A percentile compares a stretch with the other conserved stretches of the same genome.
Evolutionary conservation across 78 protist species (phyloP).

Genomic region (Chrysochromulina tobinii): DNA sequence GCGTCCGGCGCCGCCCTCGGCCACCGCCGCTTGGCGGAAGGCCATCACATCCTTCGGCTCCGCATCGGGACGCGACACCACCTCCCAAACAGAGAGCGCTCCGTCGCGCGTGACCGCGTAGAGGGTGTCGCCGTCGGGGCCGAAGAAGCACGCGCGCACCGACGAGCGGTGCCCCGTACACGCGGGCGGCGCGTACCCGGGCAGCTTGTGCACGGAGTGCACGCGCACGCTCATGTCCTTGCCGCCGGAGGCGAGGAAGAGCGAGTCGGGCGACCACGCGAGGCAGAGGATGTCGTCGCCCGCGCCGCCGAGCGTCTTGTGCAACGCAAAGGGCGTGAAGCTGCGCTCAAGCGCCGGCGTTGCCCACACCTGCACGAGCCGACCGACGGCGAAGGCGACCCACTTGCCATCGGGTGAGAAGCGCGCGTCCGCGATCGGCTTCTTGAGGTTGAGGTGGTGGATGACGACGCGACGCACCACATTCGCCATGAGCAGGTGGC

Average conservation of each 20-base stretch:
- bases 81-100: constrained; percentile 27
- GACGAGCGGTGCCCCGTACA: constrained; percentile 16
- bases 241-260: constrained; percentile 10
- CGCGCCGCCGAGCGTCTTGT: constrained; percentile 30
- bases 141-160: background rate
- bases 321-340: constrained; percentile 27
- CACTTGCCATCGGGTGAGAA: constrained; percentile 72
- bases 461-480: constrained; percentile 29
- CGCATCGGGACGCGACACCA: background rate
- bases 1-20: background rate
- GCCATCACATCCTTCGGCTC: background rate
- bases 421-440: background rate
- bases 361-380: constrained; percentile 29
- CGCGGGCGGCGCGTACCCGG: background rate
- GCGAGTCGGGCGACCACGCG: constrained; percentile 32
- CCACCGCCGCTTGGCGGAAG: background rate
- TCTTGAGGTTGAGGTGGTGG: constrained; percentile 63
- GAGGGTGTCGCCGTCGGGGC: background rate
- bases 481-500: constrained; percentile 55
- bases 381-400: constrained; percentile 16
- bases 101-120: constrained; percentile 40
- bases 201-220: background rate
- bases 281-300: constrained; percentile 37
- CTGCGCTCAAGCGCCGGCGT: constrained; percentile 36
- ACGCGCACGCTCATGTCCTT: background rate